Conservation (phyloP, 495 filamentous ascomycete genomes). For the Xylaria flabelliformis region DNA sequence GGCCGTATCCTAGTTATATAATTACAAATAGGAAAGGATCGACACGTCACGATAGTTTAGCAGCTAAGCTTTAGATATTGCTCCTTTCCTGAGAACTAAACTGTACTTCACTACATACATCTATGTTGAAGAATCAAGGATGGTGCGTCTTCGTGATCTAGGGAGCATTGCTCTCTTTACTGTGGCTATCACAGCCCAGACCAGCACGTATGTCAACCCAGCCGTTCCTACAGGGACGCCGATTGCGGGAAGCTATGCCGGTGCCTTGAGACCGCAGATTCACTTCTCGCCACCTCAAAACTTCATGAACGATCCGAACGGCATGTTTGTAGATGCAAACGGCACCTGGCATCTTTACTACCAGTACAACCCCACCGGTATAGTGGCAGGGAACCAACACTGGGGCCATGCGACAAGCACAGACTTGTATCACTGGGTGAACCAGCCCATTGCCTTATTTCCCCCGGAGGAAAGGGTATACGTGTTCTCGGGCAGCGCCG, state of each 20-base stretch:
- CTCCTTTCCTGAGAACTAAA: background rate
- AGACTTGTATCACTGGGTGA: constrained; percentile 60
- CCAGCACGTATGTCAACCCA: constrained; percentile 37
- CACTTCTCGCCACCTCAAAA: constrained; percentile 60
- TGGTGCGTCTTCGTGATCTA: background rate
- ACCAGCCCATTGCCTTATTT: constrained; percentile 60
- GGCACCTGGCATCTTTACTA: constrained; percentile 63
- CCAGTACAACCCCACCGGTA: constrained; percentile 57
- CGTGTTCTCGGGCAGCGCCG: constrained; percentile 60
- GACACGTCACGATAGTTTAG: background rate
- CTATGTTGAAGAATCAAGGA: background rate
- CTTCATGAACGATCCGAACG: constrained; percentile 69
- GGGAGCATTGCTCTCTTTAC: background rate
- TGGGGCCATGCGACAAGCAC: constrained; percentile 61
- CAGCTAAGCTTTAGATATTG: background rate
- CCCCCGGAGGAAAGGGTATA: constrained; percentile 53
- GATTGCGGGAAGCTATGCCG: constrained; percentile 48
- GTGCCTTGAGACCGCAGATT: constrained; percentile 51
- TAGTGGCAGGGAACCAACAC: constrained; percentile 59
- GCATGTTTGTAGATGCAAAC: constrained; percentile 56
- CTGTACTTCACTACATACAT: background rate
- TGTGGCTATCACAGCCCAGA: too few species aligned
- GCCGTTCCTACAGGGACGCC: constrained; percentile 48
- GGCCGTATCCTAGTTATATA: background rate
- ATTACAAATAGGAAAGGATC: background rate